Evolutionary conservation across 2,329 filamentous ascomycete genomes (phyloP), one percentile per base, ranked within the genome.

Genomic region (Uncinocarpus reesii): DNA sequence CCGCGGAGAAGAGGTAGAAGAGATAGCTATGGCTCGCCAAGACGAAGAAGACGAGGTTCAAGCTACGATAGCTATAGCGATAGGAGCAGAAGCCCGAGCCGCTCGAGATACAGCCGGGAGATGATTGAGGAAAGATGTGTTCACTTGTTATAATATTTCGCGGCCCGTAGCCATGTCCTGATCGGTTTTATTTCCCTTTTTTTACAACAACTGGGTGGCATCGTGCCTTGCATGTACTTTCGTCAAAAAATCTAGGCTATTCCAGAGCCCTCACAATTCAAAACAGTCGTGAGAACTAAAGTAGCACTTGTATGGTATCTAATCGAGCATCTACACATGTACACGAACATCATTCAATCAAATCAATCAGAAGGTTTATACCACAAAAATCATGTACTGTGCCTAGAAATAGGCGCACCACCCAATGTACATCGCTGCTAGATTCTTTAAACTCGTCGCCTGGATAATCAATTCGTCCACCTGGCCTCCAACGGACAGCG

Each of bases 341-440:
- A 10, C 23, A 28, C 13, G 6, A 8, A 7, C 37, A 40, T 42
- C 11, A 23, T n/a, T n/a, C n/a, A n/a, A n/a, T 7, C 7, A 37
- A 5, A 16, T 23, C 35, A 18, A 37, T 6, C 8, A 37, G 23
- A 21, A 37, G n/a, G n/a, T n/a, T n/a, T n/a, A 21, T 23, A 7
- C 23, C 11, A 28, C 24, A 29, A 2, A 26, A 41, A 31, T 20
- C 15, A 44, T 36, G 29, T 34, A 36, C 42, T 34, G 8, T 26
- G 16, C 15, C 34, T 42, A 55, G 32, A 55, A 51, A 34, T 54
- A 55, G 11, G 53, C 47, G 36, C 53, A 55, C 90, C 90, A 96
- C 16, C 92, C 92, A 67, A 96, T 95, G 67, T 96, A 98, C 93
- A 98, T 98, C 32, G 81, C 79, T 15, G 86, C 79, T 66, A 98